Conservation (phyloP, 2,329 filamentous ascomycete species). For the Phyllachora maydis region DNA sequence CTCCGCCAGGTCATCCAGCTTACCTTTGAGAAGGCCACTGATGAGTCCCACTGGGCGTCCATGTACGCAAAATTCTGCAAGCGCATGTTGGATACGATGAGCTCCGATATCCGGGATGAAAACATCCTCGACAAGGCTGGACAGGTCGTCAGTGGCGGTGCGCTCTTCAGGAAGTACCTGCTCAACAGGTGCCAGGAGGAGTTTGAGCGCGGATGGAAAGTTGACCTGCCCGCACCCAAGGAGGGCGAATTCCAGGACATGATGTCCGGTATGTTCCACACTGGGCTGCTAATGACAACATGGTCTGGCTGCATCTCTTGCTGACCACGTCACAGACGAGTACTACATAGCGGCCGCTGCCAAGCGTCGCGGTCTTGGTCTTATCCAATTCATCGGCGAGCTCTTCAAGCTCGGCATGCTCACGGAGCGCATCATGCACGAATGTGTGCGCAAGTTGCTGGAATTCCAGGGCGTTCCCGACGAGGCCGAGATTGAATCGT, state of each 20-base stretch:
- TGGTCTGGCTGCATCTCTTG: too few relatives aligned
- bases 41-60: slow-evolving; percentile 93
- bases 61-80: slow-evolving; percentile 99
- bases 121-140: slow-evolving; percentile 81
- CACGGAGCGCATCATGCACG: slow-evolving; percentile 98
- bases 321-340: slow-evolving; percentile 89
- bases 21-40: slow-evolving; percentile 96
- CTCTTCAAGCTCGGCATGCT: slow-evolving; percentile 98
- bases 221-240: slow-evolving; percentile 56
- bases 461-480: slow-evolving; percentile 88
- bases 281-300: too few relatives aligned
- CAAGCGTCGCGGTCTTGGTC: slow-evolving; percentile 89
- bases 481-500: slow-evolving; percentile 88
- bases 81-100: slow-evolving; percentile 92
- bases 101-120: slow-evolving; percentile 83
- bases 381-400: slow-evolving; percentile 98
- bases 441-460: slow-evolving; percentile 91
- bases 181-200: slow-evolving; percentile 98
- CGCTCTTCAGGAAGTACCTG: slow-evolving; percentile 93
- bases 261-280: too few relatives aligned
- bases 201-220: slow-evolving; percentile 94
- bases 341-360: slow-evolving; percentile 88
- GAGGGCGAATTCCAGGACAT: slow-evolving; percentile 54
- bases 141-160: slow-evolving; percentile 76
- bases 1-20: slow-evolving; percentile 96